A percentile compares a stretch with the other conserved stretches of the same genome.
phyloP scores from a whole-genome alignment of 2,329 filamentous ascomycete species.

The Sporothrix globosa region DNA sequence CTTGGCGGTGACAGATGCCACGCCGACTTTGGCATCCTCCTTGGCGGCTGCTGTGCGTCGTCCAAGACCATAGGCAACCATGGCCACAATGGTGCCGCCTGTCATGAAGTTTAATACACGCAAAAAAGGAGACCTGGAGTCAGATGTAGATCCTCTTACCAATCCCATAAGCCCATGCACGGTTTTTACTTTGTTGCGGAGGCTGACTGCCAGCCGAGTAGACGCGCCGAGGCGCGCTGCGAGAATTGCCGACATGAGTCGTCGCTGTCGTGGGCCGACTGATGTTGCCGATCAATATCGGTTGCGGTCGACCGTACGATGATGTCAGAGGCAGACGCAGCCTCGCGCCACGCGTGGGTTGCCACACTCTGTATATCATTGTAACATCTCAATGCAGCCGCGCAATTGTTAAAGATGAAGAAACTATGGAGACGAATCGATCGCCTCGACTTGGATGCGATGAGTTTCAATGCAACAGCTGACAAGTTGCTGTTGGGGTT shows the following conservation, averaged over 20 bases:
- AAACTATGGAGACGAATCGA: background rate
- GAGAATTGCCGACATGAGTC: background rate
- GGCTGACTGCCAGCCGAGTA: background rate
- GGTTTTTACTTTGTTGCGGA: background rate
- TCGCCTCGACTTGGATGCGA: background rate
- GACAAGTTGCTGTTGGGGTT: background rate
- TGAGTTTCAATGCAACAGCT: background rate
- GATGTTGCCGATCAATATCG: background rate
- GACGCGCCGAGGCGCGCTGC: background rate
- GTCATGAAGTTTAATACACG: background rate
- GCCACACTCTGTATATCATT: background rate
- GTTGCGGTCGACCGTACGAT: background rate
- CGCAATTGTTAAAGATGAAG: background rate
- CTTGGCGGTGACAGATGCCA: background rate
- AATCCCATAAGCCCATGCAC: background rate
- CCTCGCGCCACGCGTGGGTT: slow-evolving; percentile 7
- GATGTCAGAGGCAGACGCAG: slow-evolving; percentile 10
- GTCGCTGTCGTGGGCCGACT: background rate
- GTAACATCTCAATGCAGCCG: too few relatives aligned
- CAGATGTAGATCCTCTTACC: background rate
- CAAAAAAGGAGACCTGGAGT: background rate
- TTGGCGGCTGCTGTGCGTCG: background rate
- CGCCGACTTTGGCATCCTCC: background rate
- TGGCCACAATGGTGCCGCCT: background rate
- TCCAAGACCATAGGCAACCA: background rate